These are phyloP conservation scores for Saprolegnia parasitica DNA, from an alignment of 352 stramenopile genomes.

Conservation along the genomic window DNA sequence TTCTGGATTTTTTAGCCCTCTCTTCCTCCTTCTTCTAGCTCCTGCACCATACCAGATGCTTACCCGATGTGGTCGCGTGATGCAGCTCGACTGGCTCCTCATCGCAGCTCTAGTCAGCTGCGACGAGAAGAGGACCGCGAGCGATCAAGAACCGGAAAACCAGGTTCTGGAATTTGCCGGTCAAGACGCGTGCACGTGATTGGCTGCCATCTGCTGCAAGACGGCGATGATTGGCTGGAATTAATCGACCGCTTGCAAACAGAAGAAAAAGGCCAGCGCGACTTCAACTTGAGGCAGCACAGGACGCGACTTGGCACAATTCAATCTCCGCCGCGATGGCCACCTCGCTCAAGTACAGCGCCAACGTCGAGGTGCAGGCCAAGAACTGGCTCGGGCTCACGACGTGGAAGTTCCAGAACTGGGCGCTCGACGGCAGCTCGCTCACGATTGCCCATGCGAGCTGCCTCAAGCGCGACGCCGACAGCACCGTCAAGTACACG, in stretches of 20 bases:
- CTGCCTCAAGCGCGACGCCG: not conserved
- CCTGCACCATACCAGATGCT: too few species aligned
- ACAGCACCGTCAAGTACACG: not conserved
- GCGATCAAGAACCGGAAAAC: too few species aligned
- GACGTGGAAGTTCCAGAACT: constrained; percentile 1
- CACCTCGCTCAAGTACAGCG: not conserved
- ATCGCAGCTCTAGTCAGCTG: too few species aligned
- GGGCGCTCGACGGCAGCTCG: not conserved
- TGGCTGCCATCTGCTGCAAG: not conserved
- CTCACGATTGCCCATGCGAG: not conserved
- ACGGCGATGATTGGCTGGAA: not conserved
- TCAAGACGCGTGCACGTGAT: not conserved
- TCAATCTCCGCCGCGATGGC: not conserved
- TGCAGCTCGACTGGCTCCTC: too few species aligned
- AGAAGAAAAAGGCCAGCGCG: not conserved
- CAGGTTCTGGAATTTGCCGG: not conserved
- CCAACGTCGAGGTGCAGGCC: not conserved
- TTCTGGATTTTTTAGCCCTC: too few species aligned
- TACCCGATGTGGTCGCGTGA: too few species aligned
- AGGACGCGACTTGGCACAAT: not conserved
- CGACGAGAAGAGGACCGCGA: too few species aligned
- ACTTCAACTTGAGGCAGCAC: not conserved
- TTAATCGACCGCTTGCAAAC: not conserved
- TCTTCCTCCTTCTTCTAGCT: too few species aligned
- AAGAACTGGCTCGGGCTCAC: not conserved